Base-by-base conservation (phyloP, 306 rosid species). In the Vigna reflexopilosa region DNA sequence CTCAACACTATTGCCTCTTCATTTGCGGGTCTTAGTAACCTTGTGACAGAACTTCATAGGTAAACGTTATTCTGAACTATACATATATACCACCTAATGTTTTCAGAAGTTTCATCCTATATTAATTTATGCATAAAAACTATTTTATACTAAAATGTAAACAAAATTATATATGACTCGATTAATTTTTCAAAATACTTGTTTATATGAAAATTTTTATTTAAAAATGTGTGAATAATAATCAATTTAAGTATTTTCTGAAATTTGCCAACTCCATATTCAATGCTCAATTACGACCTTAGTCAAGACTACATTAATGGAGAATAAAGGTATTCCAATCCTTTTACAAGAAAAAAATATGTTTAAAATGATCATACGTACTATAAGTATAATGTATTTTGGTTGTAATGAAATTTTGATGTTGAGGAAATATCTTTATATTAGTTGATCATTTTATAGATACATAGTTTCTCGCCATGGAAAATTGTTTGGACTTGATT, bases 1-100 rank as follows among this genome's bases (percentile, higher is more conserved):
- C 86, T 91, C 81, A 95, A 95, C 81, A 95, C 97, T 58, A 90
- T 95, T 81, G 80, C 99, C 44, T 85, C 90, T 85, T 89, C 99
- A 64, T 93, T 93, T 85, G 78, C 96, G 34, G 96, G 99, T 58
- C 92, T 93, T 24, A 55, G 91, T 70, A 77, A 80, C 77, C 86
- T 86, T 63, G 94, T 95, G 54, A 84, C 87, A 26, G 78, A 91
- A 71, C 97, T 95, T 82, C 98, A 93, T 85, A 87, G 93, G 98
- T 89, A 67, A 80, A 54, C 72, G 49, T 70, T 76, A 32, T 49
- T 72, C 26, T 65, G 55, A 69, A 78, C 16, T 51, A 45, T 24
- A 13, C 47, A 10, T 77, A 72, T 5, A 34, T 30, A 28, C 34
- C 22, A 69, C 76, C 57, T 40, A 59, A 45, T 77, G 47, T 47